These are phyloP conservation scores for Aspergillus biplanus DNA, from an alignment of 495 filamentous ascomycete species.

Conservation along the genomic window DNA sequence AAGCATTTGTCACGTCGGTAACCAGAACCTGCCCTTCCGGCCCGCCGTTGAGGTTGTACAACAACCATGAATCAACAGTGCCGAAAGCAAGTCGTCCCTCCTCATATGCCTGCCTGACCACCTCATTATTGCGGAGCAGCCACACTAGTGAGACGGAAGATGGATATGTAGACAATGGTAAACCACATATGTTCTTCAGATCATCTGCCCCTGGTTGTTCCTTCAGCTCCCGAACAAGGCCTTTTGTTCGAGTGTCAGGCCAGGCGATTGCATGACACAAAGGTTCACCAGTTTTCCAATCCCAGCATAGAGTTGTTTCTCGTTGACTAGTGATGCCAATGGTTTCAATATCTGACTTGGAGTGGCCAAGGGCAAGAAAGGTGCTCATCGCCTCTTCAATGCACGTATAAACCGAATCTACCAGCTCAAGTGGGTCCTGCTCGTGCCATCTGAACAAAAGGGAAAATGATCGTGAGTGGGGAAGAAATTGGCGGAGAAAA, in stretches of 20 bases:
- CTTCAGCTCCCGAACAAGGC: constrained; percentile 82
- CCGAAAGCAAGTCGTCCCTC: constrained; percentile 83
- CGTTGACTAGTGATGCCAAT: constrained; percentile 95
- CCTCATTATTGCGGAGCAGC: constrained; percentile 74
- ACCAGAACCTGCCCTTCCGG: constrained; percentile 69
- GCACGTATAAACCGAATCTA: constrained; percentile 79
- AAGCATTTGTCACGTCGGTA: constrained; percentile 91
- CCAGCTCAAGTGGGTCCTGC: constrained; percentile 82
- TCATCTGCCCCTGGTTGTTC: constrained; percentile 64
- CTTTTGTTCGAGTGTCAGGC: constrained; percentile 86
- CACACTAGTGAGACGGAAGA: constrained; percentile 88
- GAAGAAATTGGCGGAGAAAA: constrained; percentile 2
- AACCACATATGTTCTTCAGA: constrained; percentile 75
- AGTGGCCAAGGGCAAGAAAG: constrained; percentile 73
- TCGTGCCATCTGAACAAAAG: constrained; percentile 78
- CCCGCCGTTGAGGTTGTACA: constrained; percentile 91
- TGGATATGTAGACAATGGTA: constrained; percentile 92
- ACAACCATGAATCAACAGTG: constrained; percentile 91
- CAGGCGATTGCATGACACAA: constrained; percentile 91
- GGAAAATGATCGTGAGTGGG: constrained; percentile 19
- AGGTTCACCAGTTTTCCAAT: constrained; percentile 81
- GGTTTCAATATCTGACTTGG: constrained; percentile 73
- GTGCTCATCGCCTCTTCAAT: constrained; percentile 78
- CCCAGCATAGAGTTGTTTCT: constrained; percentile 93
- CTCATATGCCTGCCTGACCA: constrained; percentile 77